A percentile compares a stretch with the other conserved stretches of the same genome.
These are phyloP conservation scores for Umbelopsis vinacea DNA, from an alignment of 192 early-diverging fungal species.

Conservation along the genomic window DNA sequence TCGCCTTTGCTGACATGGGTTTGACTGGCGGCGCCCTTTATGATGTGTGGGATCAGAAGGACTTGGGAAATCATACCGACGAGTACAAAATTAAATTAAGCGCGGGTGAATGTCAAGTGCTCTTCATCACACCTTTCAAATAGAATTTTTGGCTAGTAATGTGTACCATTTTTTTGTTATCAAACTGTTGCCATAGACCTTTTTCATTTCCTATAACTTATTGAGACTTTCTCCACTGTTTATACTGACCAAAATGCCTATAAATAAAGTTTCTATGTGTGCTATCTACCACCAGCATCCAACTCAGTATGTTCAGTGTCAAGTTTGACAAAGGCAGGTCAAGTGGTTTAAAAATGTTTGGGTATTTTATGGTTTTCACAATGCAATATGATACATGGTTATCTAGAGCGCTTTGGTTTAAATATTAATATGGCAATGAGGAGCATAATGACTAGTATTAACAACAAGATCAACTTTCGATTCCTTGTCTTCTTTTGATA, in stretches of 20 bases:
- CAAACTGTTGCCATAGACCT: too few species aligned
- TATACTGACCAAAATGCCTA: too few species aligned
- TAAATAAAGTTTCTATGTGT: too few species aligned
- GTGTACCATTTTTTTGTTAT: neutral
- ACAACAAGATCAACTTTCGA: slow-evolving; percentile 82
- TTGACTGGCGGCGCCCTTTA: slow-evolving; percentile 18
- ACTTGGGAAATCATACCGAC: neutral
- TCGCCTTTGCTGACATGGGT: slow-evolving; percentile 28
- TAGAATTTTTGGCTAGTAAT: neutral
- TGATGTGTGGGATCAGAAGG: slow-evolving; percentile 35
- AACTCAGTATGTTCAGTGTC: too few species aligned
- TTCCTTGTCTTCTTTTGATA: slow-evolving; percentile 84
- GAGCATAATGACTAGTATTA: slow-evolving; percentile 76
- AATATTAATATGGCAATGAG: slow-evolving; percentile 81
- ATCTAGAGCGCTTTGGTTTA: slow-evolving; percentile 52
- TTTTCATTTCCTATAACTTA: too few species aligned
- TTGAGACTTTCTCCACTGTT: too few species aligned
- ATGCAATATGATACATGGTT: slow-evolving; percentile 21
- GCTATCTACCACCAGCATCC: too few species aligned
- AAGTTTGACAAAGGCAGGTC: neutral
- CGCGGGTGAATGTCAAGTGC: slow-evolving; percentile 35
- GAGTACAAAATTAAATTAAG: slow-evolving; percentile 23
- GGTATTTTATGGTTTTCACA: slow-evolving; percentile 1
- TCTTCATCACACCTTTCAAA: slow-evolving; percentile 20
- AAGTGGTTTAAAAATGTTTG: neutral